phyloP scores from a whole-genome alignment of 1,284 basidiomycete genomes.

The Moniliophthora roreri region DNA sequence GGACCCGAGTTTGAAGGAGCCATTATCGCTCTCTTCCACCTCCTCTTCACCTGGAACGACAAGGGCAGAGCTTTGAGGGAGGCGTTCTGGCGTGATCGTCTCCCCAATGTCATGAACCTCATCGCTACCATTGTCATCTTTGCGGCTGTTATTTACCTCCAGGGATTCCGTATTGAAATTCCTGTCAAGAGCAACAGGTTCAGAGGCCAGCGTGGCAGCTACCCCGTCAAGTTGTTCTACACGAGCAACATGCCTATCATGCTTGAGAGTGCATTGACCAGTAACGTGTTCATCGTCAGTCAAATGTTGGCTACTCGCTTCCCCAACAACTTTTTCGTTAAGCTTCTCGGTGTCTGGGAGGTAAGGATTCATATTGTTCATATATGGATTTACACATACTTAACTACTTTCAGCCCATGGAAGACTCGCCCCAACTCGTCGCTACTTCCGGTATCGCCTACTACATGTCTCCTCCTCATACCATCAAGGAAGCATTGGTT shows the following conservation, averaged over 20 bases:
- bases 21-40: conserved; percentile 94
- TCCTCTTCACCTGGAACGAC: conserved; percentile 98
- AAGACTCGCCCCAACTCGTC: conserved; percentile 89
- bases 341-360: conserved; percentile 96
- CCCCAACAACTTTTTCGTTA: conserved; percentile 89
- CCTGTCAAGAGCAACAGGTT: conserved; percentile 97
- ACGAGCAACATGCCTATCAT: conserved; percentile 99
- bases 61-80: conserved; percentile 96
- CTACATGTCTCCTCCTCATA: conserved; percentile 97
- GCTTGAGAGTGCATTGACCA: conserved; percentile 93
- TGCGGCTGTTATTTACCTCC: conserved; percentile 95
- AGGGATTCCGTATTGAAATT: conserved; percentile 98
- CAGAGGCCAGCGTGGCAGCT: conserved; percentile 92
- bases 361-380: conserved; percentile 40
- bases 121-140: conserved; percentile 92
- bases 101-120: conserved; percentile 98
- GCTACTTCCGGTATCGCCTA: conserved; percentile 94
- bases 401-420: conserved; percentile 63
- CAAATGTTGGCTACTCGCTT: conserved; percentile 95
- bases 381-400: conserved; percentile 1
- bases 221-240: conserved; percentile 99
- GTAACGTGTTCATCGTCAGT: conserved; percentile 94
- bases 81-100: conserved; percentile 96
- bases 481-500: conserved; percentile 80
- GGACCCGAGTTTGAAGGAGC: conserved; percentile 99